Evolutionary conservation across 768 basidiomycete species (phyloP).

Genomic region (Phaffia tasmanica): DNA sequence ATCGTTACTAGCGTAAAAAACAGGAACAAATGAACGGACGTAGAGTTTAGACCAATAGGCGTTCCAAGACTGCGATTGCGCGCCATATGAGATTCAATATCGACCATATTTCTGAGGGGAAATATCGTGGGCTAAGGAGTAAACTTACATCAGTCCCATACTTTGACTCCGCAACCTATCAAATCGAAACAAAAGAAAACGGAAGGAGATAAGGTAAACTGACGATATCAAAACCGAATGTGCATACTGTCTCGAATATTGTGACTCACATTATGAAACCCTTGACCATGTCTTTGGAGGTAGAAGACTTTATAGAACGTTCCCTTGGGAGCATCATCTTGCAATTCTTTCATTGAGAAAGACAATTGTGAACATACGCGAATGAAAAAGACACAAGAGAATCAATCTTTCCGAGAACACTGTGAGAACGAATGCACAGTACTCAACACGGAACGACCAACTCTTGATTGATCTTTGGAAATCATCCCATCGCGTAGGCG

Average conservation of each 20-base stretch:
- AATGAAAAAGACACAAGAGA: too few species aligned
- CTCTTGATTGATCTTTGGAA: not conserved
- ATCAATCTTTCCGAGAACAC: too few species aligned
- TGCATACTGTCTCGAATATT: not conserved
- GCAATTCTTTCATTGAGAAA: not conserved
- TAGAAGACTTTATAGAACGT: conserved; percentile 10
- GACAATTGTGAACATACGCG: not conserved
- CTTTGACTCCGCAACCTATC: conserved; percentile 11
- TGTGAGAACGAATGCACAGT: too few species aligned
- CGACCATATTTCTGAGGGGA: too few species aligned
- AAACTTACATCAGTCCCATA: conserved; percentile 5
- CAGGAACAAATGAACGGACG: not conserved
- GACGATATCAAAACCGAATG: too few species aligned
- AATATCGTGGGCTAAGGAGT: not conserved
- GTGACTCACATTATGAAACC: not conserved
- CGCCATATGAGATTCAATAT: not conserved
- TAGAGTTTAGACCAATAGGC: conserved; percentile 10
- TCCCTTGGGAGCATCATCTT: not conserved
- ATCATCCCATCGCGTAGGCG: conserved; percentile 3
- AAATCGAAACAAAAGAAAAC: not conserved
- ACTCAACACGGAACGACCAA: not conserved
- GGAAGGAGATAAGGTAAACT: not conserved
- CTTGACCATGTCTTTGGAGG: conserved; percentile 10
- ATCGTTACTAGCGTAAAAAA: not conserved
- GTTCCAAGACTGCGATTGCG: not conserved